Percentiles rank a stretch among this genome's conserved stretches.
These are phyloP conservation scores for Diplodia seriata DNA, from an alignment of 2,329 filamentous ascomycete species.

Conservation along the genomic window DNA sequence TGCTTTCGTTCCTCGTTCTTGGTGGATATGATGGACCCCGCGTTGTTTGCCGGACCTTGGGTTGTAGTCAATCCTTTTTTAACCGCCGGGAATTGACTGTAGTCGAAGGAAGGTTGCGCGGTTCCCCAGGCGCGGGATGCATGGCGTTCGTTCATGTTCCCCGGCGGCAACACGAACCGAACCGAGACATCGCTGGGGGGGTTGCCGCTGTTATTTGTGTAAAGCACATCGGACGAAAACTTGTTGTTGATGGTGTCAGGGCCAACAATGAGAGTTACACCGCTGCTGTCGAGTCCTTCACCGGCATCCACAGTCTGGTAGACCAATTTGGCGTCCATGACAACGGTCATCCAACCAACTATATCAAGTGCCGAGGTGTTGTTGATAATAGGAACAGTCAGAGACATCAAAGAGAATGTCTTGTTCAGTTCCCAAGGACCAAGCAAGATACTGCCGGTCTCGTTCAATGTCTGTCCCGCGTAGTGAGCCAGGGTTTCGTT, in stretches of 20 bases:
- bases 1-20: conserved; percentile 72
- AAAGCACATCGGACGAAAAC: conserved; percentile 48
- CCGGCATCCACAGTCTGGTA: conserved; percentile 65
- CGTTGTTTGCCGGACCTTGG: conserved; percentile 55
- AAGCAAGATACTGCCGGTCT: conserved; percentile 69
- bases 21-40: conserved; percentile 71
- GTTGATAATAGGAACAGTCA: conserved; percentile 80
- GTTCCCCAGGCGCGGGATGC: conserved; percentile 40
- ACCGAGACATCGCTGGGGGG: conserved; percentile 41
- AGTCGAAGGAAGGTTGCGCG: conserved; percentile 57
- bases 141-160: conserved; percentile 42
- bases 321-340: conserved; percentile 72
- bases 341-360: conserved; percentile 82
- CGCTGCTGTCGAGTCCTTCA: conserved; percentile 74
- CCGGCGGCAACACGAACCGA: conserved; percentile 46
- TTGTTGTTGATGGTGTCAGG: conserved; percentile 70
- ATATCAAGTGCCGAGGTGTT: conserved; percentile 67
- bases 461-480: conserved; percentile 53
- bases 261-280: conserved; percentile 73
- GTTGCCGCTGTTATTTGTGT: conserved; percentile 36
- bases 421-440: conserved; percentile 77
- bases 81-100: conserved; percentile 69
- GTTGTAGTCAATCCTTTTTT: conserved; percentile 64
- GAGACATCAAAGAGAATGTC: conserved; percentile 76
- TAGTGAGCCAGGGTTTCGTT: conserved; percentile 50